Percentiles rank a stretch among this genome's conserved stretches.
Evolutionary conservation across 805 yeast genomes (phyloP).

Genomic region (Naumovozyma castellii): DNA sequence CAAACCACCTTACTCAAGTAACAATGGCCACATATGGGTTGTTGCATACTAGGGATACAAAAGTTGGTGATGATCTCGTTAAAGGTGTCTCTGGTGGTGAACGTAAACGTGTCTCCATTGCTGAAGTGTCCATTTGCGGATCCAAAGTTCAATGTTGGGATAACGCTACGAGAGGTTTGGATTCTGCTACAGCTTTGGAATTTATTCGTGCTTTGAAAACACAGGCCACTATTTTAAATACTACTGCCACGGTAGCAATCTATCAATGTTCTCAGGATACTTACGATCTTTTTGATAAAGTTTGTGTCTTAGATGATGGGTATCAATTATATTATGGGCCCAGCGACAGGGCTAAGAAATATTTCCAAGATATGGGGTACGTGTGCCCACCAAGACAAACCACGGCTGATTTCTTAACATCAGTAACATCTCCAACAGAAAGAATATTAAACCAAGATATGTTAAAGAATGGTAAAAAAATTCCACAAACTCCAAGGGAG

Average conservation of each 20-base stretch:
- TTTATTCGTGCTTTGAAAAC: constrained; percentile 58
- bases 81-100: constrained; percentile 83
- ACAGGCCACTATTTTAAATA: constrained; percentile 43
- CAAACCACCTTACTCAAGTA: constrained; percentile 45
- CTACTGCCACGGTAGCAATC: constrained; percentile 57
- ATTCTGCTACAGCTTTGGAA: constrained; percentile 75
- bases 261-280: constrained; percentile 63
- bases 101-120: constrained; percentile 74
- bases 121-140: constrained; percentile 61
- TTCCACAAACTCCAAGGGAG: constrained; percentile 55
- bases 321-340: constrained; percentile 59
- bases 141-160: constrained; percentile 65
- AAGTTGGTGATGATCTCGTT: constrained; percentile 52
- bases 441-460: constrained; percentile 31
- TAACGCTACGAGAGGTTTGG: constrained; percentile 80
- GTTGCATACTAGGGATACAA: constrained; percentile 48
- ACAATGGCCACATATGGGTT: constrained; percentile 51
- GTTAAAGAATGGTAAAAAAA: constrained; percentile 37
- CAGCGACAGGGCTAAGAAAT: constrained; percentile 41
- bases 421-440: constrained; percentile 59
- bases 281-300: constrained; percentile 55
- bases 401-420: constrained; percentile 62
- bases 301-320: constrained; percentile 49
- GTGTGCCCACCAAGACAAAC: constrained; percentile 55
- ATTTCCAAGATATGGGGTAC: constrained; percentile 58